phyloP scores from a whole-genome alignment of 2,329 filamentous ascomycete genomes.

The Cryphonectria carpinicola region DNA sequence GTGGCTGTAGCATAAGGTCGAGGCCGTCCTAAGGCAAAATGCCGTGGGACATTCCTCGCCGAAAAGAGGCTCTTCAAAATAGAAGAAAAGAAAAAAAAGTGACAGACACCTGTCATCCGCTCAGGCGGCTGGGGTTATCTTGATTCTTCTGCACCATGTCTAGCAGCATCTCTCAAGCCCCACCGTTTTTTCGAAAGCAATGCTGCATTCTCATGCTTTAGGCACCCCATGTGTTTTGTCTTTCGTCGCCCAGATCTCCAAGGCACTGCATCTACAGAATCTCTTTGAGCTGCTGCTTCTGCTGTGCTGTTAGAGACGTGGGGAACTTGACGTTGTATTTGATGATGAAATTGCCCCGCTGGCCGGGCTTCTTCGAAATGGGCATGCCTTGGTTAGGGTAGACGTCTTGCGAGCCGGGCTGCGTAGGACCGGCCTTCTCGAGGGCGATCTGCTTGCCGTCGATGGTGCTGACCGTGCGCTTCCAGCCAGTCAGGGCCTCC shows the following conservation, averaged over 20 bases:
- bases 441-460: slow-evolving; percentile 85
- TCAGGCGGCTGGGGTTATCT: not conserved
- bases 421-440: slow-evolving; percentile 81
- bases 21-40: not conserved
- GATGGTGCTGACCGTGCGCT: slow-evolving; percentile 87
- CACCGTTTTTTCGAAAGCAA: slow-evolving; percentile 8
- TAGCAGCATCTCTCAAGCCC: not conserved
- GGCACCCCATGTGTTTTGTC: not conserved
- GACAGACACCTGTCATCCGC: not conserved
- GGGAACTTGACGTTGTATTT: slow-evolving; percentile 95
- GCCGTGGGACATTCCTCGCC: not conserved
- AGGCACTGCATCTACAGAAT: slow-evolving; percentile 61
- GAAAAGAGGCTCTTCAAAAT: not conserved
- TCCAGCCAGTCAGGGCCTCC: slow-evolving; percentile 94
- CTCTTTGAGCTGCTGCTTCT: slow-evolving; percentile 81
- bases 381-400: slow-evolving; percentile 94
- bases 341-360: slow-evolving; percentile 86
- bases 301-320: slow-evolving; percentile 70
- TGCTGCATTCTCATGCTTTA: not conserved
- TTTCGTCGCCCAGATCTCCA: not conserved
- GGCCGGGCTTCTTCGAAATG: slow-evolving; percentile 82
- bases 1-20: not conserved
- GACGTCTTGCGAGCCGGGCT: slow-evolving; percentile 77
- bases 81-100: not conserved
- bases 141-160: slow-evolving; percentile 1